Conservation (phyloP, 352 stramenopile species). For the Blastocystis hominis region DNA sequence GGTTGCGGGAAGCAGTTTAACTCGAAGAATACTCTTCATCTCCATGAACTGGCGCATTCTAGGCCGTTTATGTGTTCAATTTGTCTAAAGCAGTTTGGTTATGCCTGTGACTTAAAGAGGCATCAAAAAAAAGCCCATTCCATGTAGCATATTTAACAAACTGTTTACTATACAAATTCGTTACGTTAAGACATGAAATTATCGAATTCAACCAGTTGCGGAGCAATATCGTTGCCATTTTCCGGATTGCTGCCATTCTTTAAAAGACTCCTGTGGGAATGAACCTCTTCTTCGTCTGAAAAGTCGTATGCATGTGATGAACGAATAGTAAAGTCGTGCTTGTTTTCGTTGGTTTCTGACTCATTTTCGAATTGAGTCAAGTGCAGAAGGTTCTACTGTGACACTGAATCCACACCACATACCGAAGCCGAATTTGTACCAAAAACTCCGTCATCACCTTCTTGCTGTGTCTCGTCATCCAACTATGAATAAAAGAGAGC, state of each 20-base stretch:
- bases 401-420: neutral
- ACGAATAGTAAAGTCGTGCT: slow-evolving; percentile 25
- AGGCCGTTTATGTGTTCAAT: slow-evolving; percentile 41
- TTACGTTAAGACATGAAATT: neutral
- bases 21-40: slow-evolving; percentile 31
- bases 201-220: neutral
- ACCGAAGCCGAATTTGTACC: neutral
- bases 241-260: neutral
- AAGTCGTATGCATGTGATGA: slow-evolving; percentile 52
- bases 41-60: slow-evolving; percentile 41
- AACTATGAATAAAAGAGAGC: neutral
- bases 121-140: slow-evolving; percentile 21
- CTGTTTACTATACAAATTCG: neutral
- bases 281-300: slow-evolving; percentile 29
- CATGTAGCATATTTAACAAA: neutral
- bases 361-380: neutral
- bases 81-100: slow-evolving; percentile 32
- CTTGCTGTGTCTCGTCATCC: neutral
- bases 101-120: slow-evolving; percentile 40
- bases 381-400: neutral
- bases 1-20: slow-evolving; percentile 34
- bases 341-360: neutral
- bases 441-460: neutral
- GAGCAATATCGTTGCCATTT: neutral
- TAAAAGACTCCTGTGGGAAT: neutral